Conservation (phyloP, 768 basidiomycete species). For the Terana coerulea region DNA sequence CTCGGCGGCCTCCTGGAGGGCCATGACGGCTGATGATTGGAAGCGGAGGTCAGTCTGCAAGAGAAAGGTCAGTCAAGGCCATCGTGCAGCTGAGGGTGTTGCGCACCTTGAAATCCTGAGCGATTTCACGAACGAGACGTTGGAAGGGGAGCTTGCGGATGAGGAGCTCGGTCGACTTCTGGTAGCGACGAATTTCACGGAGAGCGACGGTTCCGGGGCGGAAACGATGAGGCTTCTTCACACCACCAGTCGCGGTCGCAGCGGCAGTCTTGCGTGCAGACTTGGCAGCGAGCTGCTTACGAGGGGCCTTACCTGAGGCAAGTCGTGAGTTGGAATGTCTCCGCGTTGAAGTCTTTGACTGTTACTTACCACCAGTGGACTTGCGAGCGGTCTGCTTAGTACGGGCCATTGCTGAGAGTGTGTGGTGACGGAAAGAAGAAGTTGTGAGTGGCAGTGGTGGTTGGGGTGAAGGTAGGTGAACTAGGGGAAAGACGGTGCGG, state of each 20-base stretch:
- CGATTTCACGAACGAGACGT: conserved; percentile 60
- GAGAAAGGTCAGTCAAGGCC: neutral
- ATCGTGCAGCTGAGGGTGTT: neutral
- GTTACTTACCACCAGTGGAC: conserved; percentile 60
- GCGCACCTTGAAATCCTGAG: conserved; percentile 59
- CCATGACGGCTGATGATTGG: conserved; percentile 62
- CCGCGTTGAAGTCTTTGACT: neutral
- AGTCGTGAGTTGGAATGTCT: neutral
- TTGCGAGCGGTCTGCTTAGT: conserved; percentile 78
- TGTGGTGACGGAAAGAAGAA: neutral
- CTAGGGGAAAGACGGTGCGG: neutral
- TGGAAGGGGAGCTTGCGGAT: conserved; percentile 60
- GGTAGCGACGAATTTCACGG: conserved; percentile 37
- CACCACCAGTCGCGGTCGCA: conserved; percentile 52
- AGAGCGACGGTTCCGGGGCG: conserved; percentile 36
- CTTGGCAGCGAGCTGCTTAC: conserved; percentile 70
- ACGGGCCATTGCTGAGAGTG: conserved; percentile 51
- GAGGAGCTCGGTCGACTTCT: conserved; percentile 37
- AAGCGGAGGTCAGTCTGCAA: conserved; percentile 54
- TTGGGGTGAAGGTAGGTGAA: conserved; percentile 3
- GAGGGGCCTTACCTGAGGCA: conserved; percentile 51
- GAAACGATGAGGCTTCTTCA: conserved; percentile 54
- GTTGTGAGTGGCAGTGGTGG: conserved; percentile 5
- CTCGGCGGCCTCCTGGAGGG: conserved; percentile 58
- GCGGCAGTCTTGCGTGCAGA: conserved; percentile 61